phyloP scores from a whole-genome alignment of 1,284 basidiomycete species.

The Tilletia setariae region DNA sequence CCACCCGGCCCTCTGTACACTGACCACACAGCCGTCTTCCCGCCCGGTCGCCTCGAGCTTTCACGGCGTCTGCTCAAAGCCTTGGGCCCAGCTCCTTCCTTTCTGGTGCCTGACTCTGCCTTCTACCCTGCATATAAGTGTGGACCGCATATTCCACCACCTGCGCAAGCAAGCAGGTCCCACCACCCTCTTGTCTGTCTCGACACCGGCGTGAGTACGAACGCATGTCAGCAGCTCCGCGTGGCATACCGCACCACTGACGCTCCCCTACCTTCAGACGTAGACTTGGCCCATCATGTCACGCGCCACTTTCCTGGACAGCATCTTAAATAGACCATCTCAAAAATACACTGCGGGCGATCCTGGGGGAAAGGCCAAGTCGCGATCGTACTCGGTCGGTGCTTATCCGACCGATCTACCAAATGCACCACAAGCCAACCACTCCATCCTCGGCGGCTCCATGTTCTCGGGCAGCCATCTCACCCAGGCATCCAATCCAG shows the following conservation, averaged over 20 bases:
- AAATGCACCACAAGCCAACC: slow-evolving; percentile 35
- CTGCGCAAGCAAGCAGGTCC: neutral
- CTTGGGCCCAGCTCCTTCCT: no score
- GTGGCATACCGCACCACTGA: neutral
- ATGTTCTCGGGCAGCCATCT: slow-evolving; percentile 29
- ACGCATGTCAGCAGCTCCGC: no score
- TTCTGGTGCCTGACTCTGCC: no score
- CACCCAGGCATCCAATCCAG: slow-evolving; percentile 12
- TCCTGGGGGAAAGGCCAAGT: neutral
- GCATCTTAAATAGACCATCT: slow-evolving; percentile 51
- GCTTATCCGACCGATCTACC: slow-evolving; percentile 38
- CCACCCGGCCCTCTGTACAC: no score
- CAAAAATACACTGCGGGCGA: slow-evolving; percentile 37
- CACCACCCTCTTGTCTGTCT: no score
- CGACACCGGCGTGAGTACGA: no score
- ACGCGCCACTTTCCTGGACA: slow-evolving; percentile 44
- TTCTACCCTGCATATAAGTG: neutral
- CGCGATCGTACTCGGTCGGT: slow-evolving; percentile 15
- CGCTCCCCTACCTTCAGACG: neutral
- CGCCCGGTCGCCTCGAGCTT: no score
- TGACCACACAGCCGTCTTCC: no score
- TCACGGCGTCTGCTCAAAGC: no score
- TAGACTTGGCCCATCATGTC: slow-evolving; percentile 34
- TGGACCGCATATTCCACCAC: neutral
- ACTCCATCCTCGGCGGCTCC: slow-evolving; percentile 38